A percentile compares a stretch with the other conserved stretches of the same genome.
Evolutionary conservation across 768 basidiomycete genomes (phyloP).

Genomic region (Leucocoprinus birnbaumii): DNA sequence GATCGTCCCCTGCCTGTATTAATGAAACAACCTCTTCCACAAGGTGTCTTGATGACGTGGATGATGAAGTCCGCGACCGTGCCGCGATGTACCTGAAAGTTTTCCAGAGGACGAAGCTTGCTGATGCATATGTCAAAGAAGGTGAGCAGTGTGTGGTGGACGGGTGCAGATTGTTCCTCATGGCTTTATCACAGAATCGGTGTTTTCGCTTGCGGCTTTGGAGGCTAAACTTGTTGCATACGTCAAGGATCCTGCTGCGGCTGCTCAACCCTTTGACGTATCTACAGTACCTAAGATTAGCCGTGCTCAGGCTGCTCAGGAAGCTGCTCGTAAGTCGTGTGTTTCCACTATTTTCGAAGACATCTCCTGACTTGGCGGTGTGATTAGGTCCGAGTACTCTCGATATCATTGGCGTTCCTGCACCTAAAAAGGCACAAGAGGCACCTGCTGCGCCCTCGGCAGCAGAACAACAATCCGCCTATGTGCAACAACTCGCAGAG

Average conservation of each 20-base stretch:
- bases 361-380: conserved; percentile 10
- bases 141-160: conserved; percentile 42
- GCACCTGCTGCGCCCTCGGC: conserved; percentile 76
- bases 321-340: conserved; percentile 69
- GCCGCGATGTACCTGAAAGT: conserved; percentile 92
- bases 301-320: conserved; percentile 86
- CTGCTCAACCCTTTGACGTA: conserved; percentile 76
- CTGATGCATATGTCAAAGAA: conserved; percentile 88
- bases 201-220: conserved; percentile 86
- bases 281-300: conserved; percentile 91
- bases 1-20: conserved; percentile 8
- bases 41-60: conserved; percentile 96
- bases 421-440: conserved; percentile 52
- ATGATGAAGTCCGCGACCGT: conserved; percentile 97
- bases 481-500: conserved; percentile 79
- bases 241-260: conserved; percentile 76
- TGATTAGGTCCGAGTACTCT: conserved; percentile 77
- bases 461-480: conserved; percentile 86
- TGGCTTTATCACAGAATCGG: conserved; percentile 67
- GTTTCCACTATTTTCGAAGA: no score
- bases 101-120: conserved; percentile 75
- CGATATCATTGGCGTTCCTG: conserved; percentile 79
- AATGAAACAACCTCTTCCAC: conserved; percentile 3
- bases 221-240: conserved; percentile 94
- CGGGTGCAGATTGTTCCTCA: neutral